Conservation (phyloP, 164 flowering plant species). For the Chimonanthus praecox region DNA sequence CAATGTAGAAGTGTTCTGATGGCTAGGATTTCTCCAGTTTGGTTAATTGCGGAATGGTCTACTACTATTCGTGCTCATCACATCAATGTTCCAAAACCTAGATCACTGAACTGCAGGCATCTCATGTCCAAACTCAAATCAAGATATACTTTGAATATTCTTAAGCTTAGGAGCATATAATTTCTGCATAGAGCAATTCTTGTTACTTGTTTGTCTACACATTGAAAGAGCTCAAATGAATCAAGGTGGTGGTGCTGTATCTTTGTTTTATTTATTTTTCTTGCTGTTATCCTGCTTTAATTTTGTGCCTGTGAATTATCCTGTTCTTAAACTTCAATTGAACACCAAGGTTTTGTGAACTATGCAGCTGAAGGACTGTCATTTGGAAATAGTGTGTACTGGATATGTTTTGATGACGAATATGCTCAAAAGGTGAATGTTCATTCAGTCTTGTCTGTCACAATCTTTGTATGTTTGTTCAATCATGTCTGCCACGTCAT, state of each 20-base stretch:
- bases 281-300: neutral
- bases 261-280: no score
- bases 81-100: no score
- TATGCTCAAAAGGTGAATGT: conserved; percentile 57
- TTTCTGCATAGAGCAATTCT: neutral
- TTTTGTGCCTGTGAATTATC: neutral
- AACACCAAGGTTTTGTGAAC: neutral
- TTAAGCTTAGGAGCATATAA: neutral
- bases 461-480: conserved; percentile 8
- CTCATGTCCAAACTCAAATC: no score
- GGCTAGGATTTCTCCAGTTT: no score
- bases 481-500: neutral
- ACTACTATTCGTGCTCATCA: no score
- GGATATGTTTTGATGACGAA: conserved; percentile 86
- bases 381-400: conserved; percentile 87
- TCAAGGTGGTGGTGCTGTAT: no score
- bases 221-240: neutral
- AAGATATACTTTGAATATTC: no score
- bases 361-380: conserved; percentile 73
- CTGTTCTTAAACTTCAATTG: neutral
- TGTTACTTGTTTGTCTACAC: neutral
- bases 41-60: no score
- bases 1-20: no score
- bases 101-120: no score
- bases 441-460: neutral